phyloP scores from a whole-genome alignment of 495 filamentous ascomycete species.

The Penicillium cinerascens region DNA sequence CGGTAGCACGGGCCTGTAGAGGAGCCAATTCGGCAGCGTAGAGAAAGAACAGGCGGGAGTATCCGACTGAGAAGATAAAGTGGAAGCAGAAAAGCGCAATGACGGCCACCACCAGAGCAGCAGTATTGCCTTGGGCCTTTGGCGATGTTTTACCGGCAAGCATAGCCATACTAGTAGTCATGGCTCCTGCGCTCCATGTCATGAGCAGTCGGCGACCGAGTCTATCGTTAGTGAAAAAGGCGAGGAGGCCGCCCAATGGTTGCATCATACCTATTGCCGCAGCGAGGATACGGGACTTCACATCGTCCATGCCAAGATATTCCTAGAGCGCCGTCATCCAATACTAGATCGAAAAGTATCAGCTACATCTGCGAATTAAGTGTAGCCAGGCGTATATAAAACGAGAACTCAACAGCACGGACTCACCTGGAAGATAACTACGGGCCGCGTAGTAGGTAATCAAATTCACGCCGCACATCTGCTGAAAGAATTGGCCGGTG shows the following conservation, averaged over 20 bases:
- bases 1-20: slow-evolving; percentile 60
- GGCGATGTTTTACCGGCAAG: slow-evolving; percentile 46
- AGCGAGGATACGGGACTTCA: slow-evolving; percentile 78
- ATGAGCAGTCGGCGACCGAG: slow-evolving; percentile 68
- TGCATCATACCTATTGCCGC: slow-evolving; percentile 76
- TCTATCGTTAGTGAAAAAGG: slow-evolving; percentile 75
- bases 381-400: too few species aligned
- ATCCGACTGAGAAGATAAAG: slow-evolving; percentile 49
- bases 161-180: slow-evolving; percentile 59
- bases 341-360: too few species aligned
- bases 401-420: too few species aligned
- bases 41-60: slow-evolving; percentile 65
- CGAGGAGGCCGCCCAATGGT: slow-evolving; percentile 66
- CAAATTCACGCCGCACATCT: slow-evolving; percentile 24
- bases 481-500: slow-evolving; percentile 29
- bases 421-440: too few species aligned
- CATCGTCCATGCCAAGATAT: slow-evolving; percentile 56
- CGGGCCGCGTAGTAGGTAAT: slow-evolving; percentile 21
- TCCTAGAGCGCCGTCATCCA: too few species aligned
- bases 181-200: slow-evolving; percentile 49
- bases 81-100: slow-evolving; percentile 40
- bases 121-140: slow-evolving; percentile 23
- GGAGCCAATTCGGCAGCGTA: slow-evolving; percentile 64
- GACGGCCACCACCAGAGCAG: slow-evolving; percentile 41
- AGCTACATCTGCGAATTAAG: too few species aligned